Percentiles rank a stretch among this genome's conserved stretches.
Evolutionary conservation across 176 grass and related monocot genomes (phyloP).

Genomic region (Avena sativa): DNA sequence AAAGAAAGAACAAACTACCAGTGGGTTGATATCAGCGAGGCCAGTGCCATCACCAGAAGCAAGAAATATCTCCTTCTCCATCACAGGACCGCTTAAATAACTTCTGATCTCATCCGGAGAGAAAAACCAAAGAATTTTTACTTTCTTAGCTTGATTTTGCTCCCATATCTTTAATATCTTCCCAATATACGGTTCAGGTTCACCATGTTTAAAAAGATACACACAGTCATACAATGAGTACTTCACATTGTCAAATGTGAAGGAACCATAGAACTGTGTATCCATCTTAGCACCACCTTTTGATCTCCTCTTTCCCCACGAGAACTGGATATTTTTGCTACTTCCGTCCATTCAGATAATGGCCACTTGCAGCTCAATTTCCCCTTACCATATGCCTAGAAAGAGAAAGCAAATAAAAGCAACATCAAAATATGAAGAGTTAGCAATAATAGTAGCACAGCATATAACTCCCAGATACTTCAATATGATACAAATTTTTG

Average conservation of each 20-base stretch:
- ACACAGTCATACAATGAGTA: conserved; percentile 72
- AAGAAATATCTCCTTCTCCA: conserved; percentile 78
- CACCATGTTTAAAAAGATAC: conserved; percentile 57
- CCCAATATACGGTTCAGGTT: conserved; percentile 61
- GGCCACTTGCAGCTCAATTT: conserved; percentile 32
- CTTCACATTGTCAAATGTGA: conserved; percentile 69
- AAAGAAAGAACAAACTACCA: conserved; percentile 50
- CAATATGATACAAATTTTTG: not conserved
- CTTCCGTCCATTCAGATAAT: conserved; percentile 42
- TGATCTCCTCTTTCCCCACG: conserved; percentile 57
- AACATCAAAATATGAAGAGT: conserved; percentile 1
- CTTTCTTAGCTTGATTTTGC: conserved; percentile 60
- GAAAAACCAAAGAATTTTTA: conserved; percentile 88
- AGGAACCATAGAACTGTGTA: conserved; percentile 60
- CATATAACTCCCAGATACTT: not conserved
- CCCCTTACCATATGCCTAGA: conserved; percentile 50
- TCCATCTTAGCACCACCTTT: conserved; percentile 57
- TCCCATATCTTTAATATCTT: conserved; percentile 72
- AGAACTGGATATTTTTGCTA: conserved; percentile 51
- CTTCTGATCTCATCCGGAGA: conserved; percentile 56
- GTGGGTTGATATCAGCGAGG: conserved; percentile 58
- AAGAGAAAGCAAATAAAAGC: conserved; percentile 22
- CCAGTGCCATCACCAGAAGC: conserved; percentile 64
- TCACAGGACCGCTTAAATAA: conserved; percentile 48
- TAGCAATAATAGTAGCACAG: conserved; percentile 15